phyloP scores from a whole-genome alignment of 2,329 filamentous ascomycete genomes.

The Aspergillus latus region DNA sequence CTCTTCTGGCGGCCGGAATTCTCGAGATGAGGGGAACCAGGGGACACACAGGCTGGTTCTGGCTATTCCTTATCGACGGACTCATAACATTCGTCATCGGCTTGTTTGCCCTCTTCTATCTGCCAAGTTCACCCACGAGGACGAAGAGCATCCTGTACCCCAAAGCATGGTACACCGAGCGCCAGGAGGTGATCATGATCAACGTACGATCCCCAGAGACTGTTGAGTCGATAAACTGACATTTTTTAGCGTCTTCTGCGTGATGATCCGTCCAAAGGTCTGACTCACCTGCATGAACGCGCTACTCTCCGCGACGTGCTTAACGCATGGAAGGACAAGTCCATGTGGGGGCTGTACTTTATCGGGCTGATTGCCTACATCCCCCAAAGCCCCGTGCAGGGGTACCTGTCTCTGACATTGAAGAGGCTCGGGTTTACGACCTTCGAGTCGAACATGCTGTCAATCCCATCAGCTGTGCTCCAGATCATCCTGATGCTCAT shows the following conservation, averaged over 20 bases:
- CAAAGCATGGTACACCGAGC: constrained; percentile 28
- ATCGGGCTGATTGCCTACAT: constrained; percentile 49
- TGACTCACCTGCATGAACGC: constrained; percentile 49
- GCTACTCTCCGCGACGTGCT: constrained; percentile 47
- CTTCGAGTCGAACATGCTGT: constrained; percentile 34
- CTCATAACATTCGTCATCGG: constrained; percentile 46
- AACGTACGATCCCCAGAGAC: constrained; percentile 19
- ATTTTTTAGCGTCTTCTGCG: constrained; percentile 47
- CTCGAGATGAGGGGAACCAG: constrained; percentile 44
- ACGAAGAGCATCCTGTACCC: constrained; percentile 27
- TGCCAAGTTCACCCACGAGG: constrained; percentile 29
- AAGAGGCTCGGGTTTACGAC: constrained; percentile 30
- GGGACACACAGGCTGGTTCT: constrained; percentile 45
- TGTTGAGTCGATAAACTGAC: not conserved
- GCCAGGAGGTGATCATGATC: constrained; percentile 32
- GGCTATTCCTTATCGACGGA: constrained; percentile 47
- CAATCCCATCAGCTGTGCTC: constrained; percentile 34
- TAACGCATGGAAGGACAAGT: constrained; percentile 47
- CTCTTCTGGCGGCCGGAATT: constrained; percentile 42
- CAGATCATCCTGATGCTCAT: constrained; percentile 55
- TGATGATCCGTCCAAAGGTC: constrained; percentile 56
- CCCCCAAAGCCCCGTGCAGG: constrained; percentile 48
- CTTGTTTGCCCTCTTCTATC: constrained; percentile 30
- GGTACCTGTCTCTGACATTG: constrained; percentile 58
- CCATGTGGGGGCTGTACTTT: constrained; percentile 54